A percentile compares a stretch with the other conserved stretches of the same genome.
Evolutionary conservation across 2,329 filamentous ascomycete species (phyloP).

Genomic region (Diaporthe velutina): DNA sequence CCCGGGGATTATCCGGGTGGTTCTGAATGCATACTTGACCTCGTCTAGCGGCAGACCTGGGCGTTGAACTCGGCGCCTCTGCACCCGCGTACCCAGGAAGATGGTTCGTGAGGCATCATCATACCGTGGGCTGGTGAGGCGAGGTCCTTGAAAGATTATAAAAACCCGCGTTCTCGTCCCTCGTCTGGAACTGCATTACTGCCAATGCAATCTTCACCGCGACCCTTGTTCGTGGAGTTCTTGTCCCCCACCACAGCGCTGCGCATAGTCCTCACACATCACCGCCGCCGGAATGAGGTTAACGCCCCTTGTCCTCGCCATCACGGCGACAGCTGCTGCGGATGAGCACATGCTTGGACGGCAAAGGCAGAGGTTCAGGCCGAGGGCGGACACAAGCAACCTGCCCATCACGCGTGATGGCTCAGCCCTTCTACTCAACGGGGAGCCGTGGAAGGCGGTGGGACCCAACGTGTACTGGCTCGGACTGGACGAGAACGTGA

Average conservation of each 20-base stretch:
- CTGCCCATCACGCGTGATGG: constrained; percentile 52
- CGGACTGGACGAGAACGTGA: constrained; percentile 63
- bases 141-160: background rate
- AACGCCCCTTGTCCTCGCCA: background rate
- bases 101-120: constrained; percentile 6
- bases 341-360: background rate
- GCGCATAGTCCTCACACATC: background rate
- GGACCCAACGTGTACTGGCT: constrained; percentile 66
- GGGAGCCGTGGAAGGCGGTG: constrained; percentile 57
- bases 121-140: background rate
- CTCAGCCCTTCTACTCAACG: constrained; percentile 51
- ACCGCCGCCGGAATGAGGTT: constrained; percentile 3
- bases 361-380: background rate
- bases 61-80: constrained; percentile 4
- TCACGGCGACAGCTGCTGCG: constrained; percentile 8
- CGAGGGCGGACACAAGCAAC: constrained; percentile 38
- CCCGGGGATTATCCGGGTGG: background rate
- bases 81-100: background rate
- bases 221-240: background rate
- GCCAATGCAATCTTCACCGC: background rate
- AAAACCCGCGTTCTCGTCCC: background rate
- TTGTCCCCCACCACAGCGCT: background rate
- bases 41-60: background rate
- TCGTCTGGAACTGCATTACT: background rate
- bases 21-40: background rate